Base-by-base conservation (phyloP, 768 basidiomycete species). In the Pholiota molesta region DNA sequence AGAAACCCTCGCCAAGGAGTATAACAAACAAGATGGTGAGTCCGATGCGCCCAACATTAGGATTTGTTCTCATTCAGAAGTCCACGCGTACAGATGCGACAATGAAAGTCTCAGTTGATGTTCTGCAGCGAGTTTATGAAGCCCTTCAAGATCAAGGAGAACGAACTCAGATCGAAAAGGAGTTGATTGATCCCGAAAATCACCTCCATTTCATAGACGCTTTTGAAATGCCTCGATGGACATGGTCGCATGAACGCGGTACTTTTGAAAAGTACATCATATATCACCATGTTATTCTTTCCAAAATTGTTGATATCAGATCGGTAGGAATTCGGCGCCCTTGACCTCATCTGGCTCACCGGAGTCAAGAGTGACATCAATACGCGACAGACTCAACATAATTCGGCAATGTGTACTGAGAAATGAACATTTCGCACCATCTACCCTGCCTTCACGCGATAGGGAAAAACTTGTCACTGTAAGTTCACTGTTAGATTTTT, bases 341-440 rank as follows among this genome's bases (percentile, higher is more conserved):
- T 80, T 87, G 17, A 88, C 89, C 2, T 79, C 93, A n/a, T 89
- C 92, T 10, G 94, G 94, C 0, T 84, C 93, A 26, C 86, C 97
- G 23, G 89, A 94, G 31, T 91, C 92, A 8, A 85, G 94, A 63
- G 86, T 95, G 37, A 76, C 81, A 29, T 90, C 93, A 49, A 79
- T 93, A 28, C 85, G 97, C 35, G 92, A 99, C 72, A 80, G 97
- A 54, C 81, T 97, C 65, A 86, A 93, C 71, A 87, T 99, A 55
- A 94, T 99, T 68, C 92, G 89, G 72, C 97, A 99, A 77, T 91
- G 93, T 69, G 87, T 99, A 29, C 78, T 98, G 40, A 83, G 97
- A 42, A 99, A 98, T 70, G 97, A 99, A 72, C 95, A 99, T 73
- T 99, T 99, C 75, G 94, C 94, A 2, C 96, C 97, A 2, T 97